Percentiles rank a stretch among this genome's conserved stretches.
Conservation (phyloP, 2,329 filamentous ascomycete species). For the Pleochaeta shiraiana region DNA sequence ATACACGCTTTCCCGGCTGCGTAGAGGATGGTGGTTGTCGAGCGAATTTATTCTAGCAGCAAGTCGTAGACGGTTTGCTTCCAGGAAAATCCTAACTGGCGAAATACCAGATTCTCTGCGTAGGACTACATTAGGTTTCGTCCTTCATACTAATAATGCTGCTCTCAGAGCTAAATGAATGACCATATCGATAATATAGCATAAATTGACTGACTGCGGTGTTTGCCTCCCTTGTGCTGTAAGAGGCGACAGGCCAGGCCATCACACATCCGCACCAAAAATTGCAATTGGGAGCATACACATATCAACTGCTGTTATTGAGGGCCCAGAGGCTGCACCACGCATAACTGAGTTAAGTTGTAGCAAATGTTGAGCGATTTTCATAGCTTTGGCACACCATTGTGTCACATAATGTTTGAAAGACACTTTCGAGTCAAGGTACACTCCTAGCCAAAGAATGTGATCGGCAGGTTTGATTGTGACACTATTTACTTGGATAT, state of each 20-base stretch:
- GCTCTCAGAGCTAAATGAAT: too few species aligned
- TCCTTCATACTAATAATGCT: too few species aligned
- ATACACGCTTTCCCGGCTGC: background rate
- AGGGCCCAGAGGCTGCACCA: background rate
- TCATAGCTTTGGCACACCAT: background rate
- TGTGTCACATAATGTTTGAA: background rate
- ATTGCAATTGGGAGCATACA: background rate
- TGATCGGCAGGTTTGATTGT: background rate
- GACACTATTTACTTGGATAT: too few species aligned
- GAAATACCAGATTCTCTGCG: too few species aligned
- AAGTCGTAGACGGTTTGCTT: too few species aligned
- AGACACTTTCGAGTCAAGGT: background rate
- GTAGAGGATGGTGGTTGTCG: too few species aligned
- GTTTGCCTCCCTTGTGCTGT: too few species aligned
- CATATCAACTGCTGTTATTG: background rate
- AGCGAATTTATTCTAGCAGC: too few species aligned
- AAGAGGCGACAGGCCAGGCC: background rate
- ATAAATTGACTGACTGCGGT: too few species aligned
- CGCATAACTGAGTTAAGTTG: background rate
- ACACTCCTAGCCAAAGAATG: background rate
- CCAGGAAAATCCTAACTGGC: too few species aligned
- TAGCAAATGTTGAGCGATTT: background rate
- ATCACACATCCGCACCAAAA: background rate
- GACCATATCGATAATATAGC: too few species aligned
- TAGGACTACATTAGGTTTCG: too few species aligned